These are phyloP conservation scores for Athelia psychrophila DNA, from an alignment of 1,284 basidiomycete species.

Conservation along the genomic window DNA sequence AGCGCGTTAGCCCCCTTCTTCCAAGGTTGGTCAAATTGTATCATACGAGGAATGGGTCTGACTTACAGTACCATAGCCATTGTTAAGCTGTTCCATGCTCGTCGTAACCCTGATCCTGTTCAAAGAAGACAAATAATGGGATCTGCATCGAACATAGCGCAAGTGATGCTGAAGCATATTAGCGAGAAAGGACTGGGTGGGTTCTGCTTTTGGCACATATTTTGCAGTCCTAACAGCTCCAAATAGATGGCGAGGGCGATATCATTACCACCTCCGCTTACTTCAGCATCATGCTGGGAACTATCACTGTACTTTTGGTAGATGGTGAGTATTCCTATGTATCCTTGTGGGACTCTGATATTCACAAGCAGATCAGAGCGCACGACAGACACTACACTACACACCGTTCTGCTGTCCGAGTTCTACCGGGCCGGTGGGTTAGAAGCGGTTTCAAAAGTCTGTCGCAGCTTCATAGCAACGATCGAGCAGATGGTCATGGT, in stretches of 20 bases:
- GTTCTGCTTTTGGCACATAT: slow-evolving; percentile 14
- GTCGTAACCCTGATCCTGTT: slow-evolving; percentile 71
- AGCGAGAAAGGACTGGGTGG: slow-evolving; percentile 54
- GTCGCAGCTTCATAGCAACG: slow-evolving; percentile 52
- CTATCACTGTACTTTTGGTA: slow-evolving; percentile 73
- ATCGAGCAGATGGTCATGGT: slow-evolving; percentile 52
- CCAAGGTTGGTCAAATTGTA: slow-evolving; percentile 58
- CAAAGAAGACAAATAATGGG: slow-evolving; percentile 80
- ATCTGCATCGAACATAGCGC: slow-evolving; percentile 69
- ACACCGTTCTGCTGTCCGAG: slow-evolving; percentile 78
- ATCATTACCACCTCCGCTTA: slow-evolving; percentile 62
- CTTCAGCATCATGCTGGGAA: slow-evolving; percentile 75
- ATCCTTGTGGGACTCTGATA: slow-evolving; percentile 2
- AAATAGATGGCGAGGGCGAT: slow-evolving; percentile 20
- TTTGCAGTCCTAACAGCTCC: not conserved
- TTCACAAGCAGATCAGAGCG: slow-evolving; percentile 51
- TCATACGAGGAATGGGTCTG: slow-evolving; percentile 1
- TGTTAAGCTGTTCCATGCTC: slow-evolving; percentile 84
- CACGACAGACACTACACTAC: slow-evolving; percentile 68
- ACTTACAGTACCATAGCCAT: slow-evolving; percentile 51
- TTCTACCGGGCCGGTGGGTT: slow-evolving; percentile 78
- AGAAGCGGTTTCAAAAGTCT: slow-evolving; percentile 62
- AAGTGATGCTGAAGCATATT: slow-evolving; percentile 75
- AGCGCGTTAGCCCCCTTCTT: slow-evolving; percentile 83
- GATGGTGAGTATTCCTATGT: slow-evolving; percentile 62